Base-by-base conservation (phyloP, 1,284 basidiomycete genomes). In the Pseudozyma sp. region DNA sequence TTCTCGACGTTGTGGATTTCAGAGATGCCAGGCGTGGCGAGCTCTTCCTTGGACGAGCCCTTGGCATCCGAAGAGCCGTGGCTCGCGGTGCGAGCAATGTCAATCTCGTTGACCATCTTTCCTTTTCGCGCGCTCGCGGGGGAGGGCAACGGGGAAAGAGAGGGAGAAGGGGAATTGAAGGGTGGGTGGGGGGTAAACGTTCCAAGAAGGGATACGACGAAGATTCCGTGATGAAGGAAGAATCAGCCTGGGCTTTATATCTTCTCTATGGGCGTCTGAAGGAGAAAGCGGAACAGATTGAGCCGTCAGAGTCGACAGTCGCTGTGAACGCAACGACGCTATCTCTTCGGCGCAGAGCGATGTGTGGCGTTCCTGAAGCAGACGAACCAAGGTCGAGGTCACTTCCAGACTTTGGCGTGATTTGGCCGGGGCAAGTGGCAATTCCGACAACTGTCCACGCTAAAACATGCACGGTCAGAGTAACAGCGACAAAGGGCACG, bases 1-100 rank as follows among this genome's bases (percentile, higher is more conserved):
- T 55, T 44, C 51, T 78, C 73, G 59, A 76, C 61, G 30, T 75
- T 68, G 67, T 66, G 39, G 24, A 75, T 52, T 46, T 77, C 65
- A 14, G 43, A 35, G 30, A 57, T 11, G 44, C 45, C 44, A 39
- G 63, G 39, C 11, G 31, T 49, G 48, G 39, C 65, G 17, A 56
- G 33, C 4, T 68, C 64, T n/a, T 68, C 72, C 57, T 75, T 75
- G 48, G 66, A 68, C 9, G 67, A 66, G 51, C 7, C 40, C 65
- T 75, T 69, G 8, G 31, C 33, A 10, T 49, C 63, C 44, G 72
- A 64, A 42, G 58, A 60, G 55, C 54, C 67, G 40, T 63, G 49
- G 56, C 64, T 67, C 44, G 45, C 24, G 24, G 64, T 35, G 17
- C 64, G 47, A 40, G 47, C 60, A 53, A 72, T 51, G 39, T 57